Percentiles rank a stretch among this genome's conserved stretches.
Evolutionary conservation across 2,329 filamentous ascomycete species (phyloP).

Genomic region (Xylariales sp.): DNA sequence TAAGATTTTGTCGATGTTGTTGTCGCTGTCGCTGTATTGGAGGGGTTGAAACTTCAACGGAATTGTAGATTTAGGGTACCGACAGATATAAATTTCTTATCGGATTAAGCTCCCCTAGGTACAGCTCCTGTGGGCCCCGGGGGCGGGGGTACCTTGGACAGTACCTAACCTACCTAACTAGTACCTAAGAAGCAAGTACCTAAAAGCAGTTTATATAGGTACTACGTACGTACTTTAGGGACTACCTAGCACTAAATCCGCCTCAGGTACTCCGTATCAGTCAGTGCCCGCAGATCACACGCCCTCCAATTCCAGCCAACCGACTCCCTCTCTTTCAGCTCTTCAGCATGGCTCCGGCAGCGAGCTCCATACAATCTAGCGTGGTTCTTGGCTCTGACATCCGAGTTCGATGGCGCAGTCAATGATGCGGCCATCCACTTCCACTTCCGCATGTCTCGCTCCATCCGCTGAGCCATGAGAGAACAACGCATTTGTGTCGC

Average conservation of each 20-base stretch:
- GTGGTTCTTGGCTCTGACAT: constrained; percentile 8
- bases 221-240: too few relatives aligned
- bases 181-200: not conserved
- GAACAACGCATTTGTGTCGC: constrained; percentile 18
- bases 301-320: too few relatives aligned
- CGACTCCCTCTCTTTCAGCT: too few relatives aligned
- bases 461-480: constrained; percentile 9
- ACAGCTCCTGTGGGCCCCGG: too few relatives aligned
- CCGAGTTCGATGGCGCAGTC: constrained; percentile 7
- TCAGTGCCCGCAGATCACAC: too few relatives aligned
- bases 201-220: not conserved
- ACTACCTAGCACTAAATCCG: too few relatives aligned
- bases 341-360: too few relatives aligned
- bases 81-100: constrained; percentile 27
- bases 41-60: constrained; percentile 16
- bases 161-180: too few relatives aligned
- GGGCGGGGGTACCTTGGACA: too few relatives aligned
- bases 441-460: constrained; percentile 9
- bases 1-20: too few relatives aligned
- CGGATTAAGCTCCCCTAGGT: constrained; percentile 5
- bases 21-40: constrained; percentile 5
- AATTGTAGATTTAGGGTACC: not conserved
- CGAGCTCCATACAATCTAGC: not conserved
- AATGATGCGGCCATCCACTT: constrained; percentile 18
- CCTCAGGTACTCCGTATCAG: too few relatives aligned